Evolutionary conservation across 176 grass and related monocot species (phyloP).

Genomic region (Tillandsia fasciculata): DNA sequence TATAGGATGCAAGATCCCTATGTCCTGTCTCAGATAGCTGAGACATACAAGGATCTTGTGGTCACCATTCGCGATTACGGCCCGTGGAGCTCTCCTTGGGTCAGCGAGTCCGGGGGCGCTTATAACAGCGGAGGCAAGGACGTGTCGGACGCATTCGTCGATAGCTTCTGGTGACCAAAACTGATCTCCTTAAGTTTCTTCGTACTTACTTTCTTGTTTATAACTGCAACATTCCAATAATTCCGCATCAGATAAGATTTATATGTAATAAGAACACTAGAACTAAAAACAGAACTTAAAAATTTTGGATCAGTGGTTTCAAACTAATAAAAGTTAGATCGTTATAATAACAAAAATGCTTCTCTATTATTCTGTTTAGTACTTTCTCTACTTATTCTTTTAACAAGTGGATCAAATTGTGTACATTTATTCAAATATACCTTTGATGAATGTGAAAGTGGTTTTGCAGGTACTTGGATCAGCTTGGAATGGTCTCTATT

Average conservation of each 20-base stretch:
- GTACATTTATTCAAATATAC: background rate
- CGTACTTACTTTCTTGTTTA: background rate
- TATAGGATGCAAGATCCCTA: slow-evolving; percentile 33
- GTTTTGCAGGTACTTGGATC: slow-evolving; percentile 47
- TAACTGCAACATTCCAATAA: background rate
- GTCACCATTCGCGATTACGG: slow-evolving; percentile 18
- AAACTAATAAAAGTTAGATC: no score
- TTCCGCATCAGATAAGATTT: background rate
- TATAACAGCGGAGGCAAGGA: slow-evolving; percentile 48
- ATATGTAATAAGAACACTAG: no score
- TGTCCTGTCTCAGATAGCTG: slow-evolving; percentile 25
- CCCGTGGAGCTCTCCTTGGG: slow-evolving; percentile 51
- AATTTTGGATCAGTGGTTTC: no score
- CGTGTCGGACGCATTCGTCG: slow-evolving; percentile 36
- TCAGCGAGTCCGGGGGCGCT: slow-evolving; percentile 54
- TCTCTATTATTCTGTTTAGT: no score
- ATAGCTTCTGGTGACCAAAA: slow-evolving; percentile 42
- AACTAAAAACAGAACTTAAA: no score
- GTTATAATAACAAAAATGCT: no score
- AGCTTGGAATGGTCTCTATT: slow-evolving; percentile 44
- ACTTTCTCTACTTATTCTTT: no score
- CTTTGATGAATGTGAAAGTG: background rate
- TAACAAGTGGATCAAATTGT: no score
- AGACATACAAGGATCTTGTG: slow-evolving; percentile 28
- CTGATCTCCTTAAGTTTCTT: background rate